phyloP scores from a whole-genome alignment of 331 rosid genomes.

The Cydonia oblonga region DNA sequence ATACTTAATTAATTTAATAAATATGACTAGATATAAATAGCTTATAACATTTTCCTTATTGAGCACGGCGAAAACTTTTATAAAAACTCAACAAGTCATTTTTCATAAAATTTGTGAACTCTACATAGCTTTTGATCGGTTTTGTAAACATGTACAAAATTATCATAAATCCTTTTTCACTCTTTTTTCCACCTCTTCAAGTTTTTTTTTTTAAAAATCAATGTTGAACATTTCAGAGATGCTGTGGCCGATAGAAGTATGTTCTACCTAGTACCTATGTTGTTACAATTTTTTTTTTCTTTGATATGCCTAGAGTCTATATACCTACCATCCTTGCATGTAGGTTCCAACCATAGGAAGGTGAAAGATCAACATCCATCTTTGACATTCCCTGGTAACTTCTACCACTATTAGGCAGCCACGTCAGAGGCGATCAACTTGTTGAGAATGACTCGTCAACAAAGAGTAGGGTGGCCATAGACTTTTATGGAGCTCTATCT shows the following conservation, averaged over 20 bases:
- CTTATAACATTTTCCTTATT: too few species aligned
- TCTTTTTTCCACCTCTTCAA: too few species aligned
- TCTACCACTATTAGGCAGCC: slow-evolving; percentile 4
- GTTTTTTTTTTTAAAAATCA: too few species aligned
- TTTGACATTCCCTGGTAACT: slow-evolving; percentile 1
- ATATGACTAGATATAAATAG: too few species aligned
- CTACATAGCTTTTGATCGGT: neutral
- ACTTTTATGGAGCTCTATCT: neutral
- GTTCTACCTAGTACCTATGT: neutral
- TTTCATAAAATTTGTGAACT: too few species aligned
- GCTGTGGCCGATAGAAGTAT: neutral
- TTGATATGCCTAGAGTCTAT: neutral
- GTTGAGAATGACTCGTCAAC: slow-evolving; percentile 30
- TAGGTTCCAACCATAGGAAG: slow-evolving; percentile 7
- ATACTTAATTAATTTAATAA: too few species aligned
- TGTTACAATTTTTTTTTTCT: neutral
- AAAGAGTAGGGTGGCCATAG: slow-evolving; percentile 15
- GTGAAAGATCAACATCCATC: slow-evolving; percentile 27
- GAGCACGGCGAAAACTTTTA: too few species aligned
- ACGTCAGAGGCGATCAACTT: neutral
- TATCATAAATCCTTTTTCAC: too few species aligned
- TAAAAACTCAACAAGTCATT: too few species aligned
- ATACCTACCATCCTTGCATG: slow-evolving; percentile 6
- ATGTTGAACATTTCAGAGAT: neutral
- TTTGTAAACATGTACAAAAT: neutral